These are phyloP conservation scores for Ramaria rubella DNA, from an alignment of 768 basidiomycete genomes.

Conservation along the genomic window DNA sequence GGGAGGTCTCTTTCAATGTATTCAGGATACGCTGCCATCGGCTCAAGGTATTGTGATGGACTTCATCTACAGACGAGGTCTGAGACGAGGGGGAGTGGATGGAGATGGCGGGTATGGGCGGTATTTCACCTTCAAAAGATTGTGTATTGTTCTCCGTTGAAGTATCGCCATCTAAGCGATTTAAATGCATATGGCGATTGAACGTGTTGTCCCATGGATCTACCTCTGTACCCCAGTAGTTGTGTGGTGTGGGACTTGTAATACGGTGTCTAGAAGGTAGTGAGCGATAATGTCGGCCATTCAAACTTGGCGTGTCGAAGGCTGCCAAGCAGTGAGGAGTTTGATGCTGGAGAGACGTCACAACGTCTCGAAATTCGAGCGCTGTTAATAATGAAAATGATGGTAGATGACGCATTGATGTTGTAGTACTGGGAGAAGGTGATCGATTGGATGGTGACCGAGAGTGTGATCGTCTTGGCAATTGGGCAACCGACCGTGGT, in stretches of 20 bases:
- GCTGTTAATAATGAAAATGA: conserved; percentile 92
- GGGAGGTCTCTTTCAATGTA: conserved; percentile 37
- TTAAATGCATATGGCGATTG: conserved; percentile 39
- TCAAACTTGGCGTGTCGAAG: conserved; percentile 63
- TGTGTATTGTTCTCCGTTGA: background rate
- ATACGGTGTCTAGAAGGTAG: conserved; percentile 21
- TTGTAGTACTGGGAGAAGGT: conserved; percentile 22
- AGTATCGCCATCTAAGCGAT: conserved; percentile 32
- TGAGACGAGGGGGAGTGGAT: conserved; percentile 44
- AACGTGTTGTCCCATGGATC: conserved; percentile 49
- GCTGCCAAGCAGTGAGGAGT: conserved; percentile 56
- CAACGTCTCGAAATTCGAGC: conserved; percentile 90
- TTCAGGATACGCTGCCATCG: conserved; percentile 31
- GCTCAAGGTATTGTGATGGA: conserved; percentile 37
- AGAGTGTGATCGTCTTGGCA: conserved; percentile 25
- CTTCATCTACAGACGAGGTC: conserved; percentile 17
- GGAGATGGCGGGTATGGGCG: conserved; percentile 47
- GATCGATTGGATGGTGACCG: background rate
- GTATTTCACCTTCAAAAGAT: conserved; percentile 7
- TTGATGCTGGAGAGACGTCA: conserved; percentile 70
- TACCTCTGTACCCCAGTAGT: conserved; percentile 20
- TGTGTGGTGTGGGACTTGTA: background rate
- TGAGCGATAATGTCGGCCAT: conserved; percentile 66
- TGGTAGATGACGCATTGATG: conserved; percentile 50
- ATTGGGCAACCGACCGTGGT: conserved; percentile 31